Conservation (phyloP, 306 rosid genomes). For the Albizia julibrissin region DNA sequence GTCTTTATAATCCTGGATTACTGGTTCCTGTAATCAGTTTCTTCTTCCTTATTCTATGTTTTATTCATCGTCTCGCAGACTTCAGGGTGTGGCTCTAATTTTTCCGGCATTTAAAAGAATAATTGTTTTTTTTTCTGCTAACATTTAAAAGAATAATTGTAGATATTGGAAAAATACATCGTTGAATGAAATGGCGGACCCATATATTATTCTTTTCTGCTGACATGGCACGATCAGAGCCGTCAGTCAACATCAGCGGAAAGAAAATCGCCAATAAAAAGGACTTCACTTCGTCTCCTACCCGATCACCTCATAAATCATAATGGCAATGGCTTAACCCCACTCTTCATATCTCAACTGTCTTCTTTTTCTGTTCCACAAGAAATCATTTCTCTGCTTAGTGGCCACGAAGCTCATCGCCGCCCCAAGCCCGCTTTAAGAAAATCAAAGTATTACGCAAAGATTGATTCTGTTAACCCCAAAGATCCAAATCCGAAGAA, state of each 20-base stretch:
- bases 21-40: neutral
- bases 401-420: conserved; percentile 21
- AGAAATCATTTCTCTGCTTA: neutral
- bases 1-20: conserved; percentile 20
- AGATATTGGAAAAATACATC: conserved; percentile 1
- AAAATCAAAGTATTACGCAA: conserved; percentile 3
- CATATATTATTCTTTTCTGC: neutral
- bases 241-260: conserved; percentile 29
- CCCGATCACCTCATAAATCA: neutral
- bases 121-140: neutral
- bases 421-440: conserved; percentile 22
- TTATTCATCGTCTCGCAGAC: neutral
- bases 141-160: too few relatives aligned
- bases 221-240: conserved; percentile 42
- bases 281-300: neutral
- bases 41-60: neutral
- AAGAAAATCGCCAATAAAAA: neutral
- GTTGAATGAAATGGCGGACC: neutral
- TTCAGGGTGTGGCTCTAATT: neutral
- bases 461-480: conserved; percentile 20
- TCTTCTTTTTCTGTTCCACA: neutral
- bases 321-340: neutral
- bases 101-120: neutral
- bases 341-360: conserved; percentile 16
- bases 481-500: conserved; percentile 20